Percentiles rank a stretch among this genome's conserved stretches.
Evolutionary conservation across 345 rosid genomes (phyloP).

Genomic region (Bruguiera sexangula): DNA sequence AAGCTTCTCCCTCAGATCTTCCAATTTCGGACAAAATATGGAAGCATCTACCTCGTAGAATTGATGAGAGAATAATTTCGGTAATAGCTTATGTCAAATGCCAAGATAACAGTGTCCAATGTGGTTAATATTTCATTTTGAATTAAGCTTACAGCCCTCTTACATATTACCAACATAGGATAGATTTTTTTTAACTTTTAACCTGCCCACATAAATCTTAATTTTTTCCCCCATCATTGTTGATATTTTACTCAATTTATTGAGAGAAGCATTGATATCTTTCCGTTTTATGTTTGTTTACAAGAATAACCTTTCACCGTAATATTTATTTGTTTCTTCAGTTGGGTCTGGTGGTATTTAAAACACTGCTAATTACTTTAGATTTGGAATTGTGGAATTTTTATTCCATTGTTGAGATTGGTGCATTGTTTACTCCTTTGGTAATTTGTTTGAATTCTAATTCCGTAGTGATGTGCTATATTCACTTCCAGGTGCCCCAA

Average conservation of each 20-base stretch:
- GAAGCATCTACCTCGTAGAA: slow-evolving; percentile 55
- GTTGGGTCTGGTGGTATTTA: not conserved
- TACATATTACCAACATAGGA: not conserved
- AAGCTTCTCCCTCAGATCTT: slow-evolving; percentile 44
- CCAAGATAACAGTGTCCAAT: too few species aligned
- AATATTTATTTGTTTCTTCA: not conserved
- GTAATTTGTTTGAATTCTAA: not conserved
- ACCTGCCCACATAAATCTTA: too few species aligned
- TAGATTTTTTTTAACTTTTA: not conserved
- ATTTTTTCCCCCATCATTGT: too few species aligned
- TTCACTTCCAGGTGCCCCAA: slow-evolving; percentile 74
- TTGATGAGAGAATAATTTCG: slow-evolving; percentile 44
- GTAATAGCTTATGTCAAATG: slow-evolving; percentile 8
- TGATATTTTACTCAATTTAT: too few species aligned
- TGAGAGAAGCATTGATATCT: too few species aligned
- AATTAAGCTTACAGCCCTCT: not conserved
- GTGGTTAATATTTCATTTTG: not conserved
- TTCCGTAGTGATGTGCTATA: not conserved
- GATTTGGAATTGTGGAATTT: not conserved
- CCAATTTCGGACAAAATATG: slow-evolving; percentile 59
- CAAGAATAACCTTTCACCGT: too few species aligned
- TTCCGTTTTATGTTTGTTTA: too few species aligned
- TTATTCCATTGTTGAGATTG: not conserved
- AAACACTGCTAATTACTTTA: too few species aligned
- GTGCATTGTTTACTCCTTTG: not conserved